Evolutionary conservation across 208 protist species (phyloP).

Genomic region (Leishmania gerbilli): DNA sequence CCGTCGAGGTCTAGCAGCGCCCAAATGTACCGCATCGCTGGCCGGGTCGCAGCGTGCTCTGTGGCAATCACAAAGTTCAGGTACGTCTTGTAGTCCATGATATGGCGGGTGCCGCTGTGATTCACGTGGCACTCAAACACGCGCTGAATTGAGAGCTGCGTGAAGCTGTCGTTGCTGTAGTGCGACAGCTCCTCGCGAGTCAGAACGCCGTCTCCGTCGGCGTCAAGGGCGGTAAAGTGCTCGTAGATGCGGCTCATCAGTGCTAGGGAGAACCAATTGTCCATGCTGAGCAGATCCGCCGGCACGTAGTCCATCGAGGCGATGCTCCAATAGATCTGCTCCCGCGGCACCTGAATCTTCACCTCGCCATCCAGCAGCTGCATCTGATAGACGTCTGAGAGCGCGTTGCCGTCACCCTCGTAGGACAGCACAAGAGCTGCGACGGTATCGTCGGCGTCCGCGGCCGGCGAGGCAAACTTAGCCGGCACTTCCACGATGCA

Average conservation of each 20-base stretch:
- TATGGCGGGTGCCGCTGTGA: constrained; percentile 61
- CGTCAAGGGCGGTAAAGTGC: constrained; percentile 86
- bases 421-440: constrained; percentile 57
- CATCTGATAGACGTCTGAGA: constrained; percentile 73
- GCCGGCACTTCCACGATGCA: constrained; percentile 79
- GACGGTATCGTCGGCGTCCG: constrained; percentile 67
- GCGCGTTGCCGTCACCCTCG: constrained; percentile 61
- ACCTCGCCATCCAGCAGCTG: constrained; percentile 39
- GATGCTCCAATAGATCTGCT: constrained; percentile 76
- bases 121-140: constrained; percentile 91
- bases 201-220: constrained; percentile 85
- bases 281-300: constrained; percentile 64
- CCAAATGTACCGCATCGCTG: constrained; percentile 90
- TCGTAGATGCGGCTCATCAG: constrained; percentile 90
- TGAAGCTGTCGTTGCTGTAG: constrained; percentile 89
- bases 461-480: constrained; percentile 30
- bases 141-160: constrained; percentile 75
- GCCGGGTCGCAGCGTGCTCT: constrained; percentile 79
- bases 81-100: constrained; percentile 94
- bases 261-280: constrained; percentile 90
- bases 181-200: constrained; percentile 72
- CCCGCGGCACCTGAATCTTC: constrained; percentile 44
- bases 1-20: constrained; percentile 79
- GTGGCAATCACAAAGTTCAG: constrained; percentile 94
- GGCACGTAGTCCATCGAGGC: constrained; percentile 70